Percentiles rank a stretch among this genome's conserved stretches.
Evolutionary conservation across 1,284 basidiomycete genomes (phyloP).

Genomic region (Irpex sp.): DNA sequence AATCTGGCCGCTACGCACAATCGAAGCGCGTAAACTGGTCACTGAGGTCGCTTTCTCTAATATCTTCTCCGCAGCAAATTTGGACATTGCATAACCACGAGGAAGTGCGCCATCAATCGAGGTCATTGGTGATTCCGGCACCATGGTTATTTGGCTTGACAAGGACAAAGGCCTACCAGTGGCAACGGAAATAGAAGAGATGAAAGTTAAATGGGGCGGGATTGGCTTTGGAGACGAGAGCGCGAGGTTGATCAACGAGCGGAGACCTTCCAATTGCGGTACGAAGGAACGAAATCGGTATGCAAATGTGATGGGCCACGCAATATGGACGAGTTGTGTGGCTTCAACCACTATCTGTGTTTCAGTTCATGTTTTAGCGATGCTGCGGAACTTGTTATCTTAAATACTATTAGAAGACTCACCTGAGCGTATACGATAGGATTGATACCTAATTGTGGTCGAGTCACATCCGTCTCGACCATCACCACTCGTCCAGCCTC

Average conservation of each 20-base stretch:
- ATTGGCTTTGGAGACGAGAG: constrained; percentile 20
- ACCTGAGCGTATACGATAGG: constrained; percentile 14
- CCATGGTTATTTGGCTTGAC: constrained; percentile 14
- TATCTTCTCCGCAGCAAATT: constrained; percentile 32
- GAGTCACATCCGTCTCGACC: neutral
- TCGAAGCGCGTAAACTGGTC: constrained; percentile 20
- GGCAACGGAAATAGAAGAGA: constrained; percentile 16
- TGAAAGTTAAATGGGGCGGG: constrained; percentile 27
- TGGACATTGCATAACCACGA: constrained; percentile 31
- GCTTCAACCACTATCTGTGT: constrained; percentile 7
- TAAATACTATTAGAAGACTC: neutral
- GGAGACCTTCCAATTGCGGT: constrained; percentile 24
- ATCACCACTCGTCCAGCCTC: constrained; percentile 1
- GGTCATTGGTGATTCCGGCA: constrained; percentile 14
- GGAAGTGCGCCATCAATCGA: neutral
- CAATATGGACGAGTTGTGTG: constrained; percentile 25
- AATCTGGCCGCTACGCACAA: constrained; percentile 30
- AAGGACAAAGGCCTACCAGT: neutral
- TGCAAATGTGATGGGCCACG: constrained; percentile 36
- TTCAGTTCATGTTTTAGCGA: neutral
- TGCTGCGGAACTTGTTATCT: neutral
- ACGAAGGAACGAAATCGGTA: constrained; percentile 31
- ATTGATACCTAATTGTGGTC: constrained; percentile 11
- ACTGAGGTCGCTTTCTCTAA: constrained; percentile 19
- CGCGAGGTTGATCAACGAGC: constrained; percentile 31